Base-by-base conservation (phyloP, 2,329 filamentous ascomycete genomes). In the Stagonosporopsis cucurbitacearum region DNA sequence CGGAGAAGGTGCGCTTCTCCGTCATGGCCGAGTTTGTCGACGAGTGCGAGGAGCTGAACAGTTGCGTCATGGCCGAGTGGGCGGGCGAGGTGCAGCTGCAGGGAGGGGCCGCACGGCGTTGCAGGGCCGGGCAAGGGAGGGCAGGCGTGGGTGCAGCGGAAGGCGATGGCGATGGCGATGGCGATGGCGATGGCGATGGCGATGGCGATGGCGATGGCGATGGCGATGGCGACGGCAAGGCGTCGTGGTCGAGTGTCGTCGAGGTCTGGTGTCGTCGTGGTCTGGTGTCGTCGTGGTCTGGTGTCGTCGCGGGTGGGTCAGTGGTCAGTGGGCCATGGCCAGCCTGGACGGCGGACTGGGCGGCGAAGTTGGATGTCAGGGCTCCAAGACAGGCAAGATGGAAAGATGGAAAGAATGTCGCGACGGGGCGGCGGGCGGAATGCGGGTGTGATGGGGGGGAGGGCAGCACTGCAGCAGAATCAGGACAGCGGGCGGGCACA, bases 1-100 rank as follows among this genome's bases (percentile, higher is more conserved):
- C 79, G 54, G 78, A 79, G 69, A 82, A 82, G 67, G 77, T 76
- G 59, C 80, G 76, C 74, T 81, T 81, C 68, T 79, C 77, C 37
- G 75, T 66, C 70, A 76, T 70, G 58, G 66, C 68, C 60, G 75
- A 63, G 60, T 73, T 68, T 66, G 60, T 70, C 30, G 70, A 71
- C 46, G 70, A 71, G 46, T 70, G 67, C 49, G 72, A 72, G 44
- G 73, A 74, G 69, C 65, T 76, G 71, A 78, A 77, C 58, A 79
- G 70, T 64, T 78, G 76, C 62, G 77, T 77, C 77, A 78, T 79
- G 57, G 62, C 57, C 47, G 35, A 15, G 45, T 19, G n/a, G 57
- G 32, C 30, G 50, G 20, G 42, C 26, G 41, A 22, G 35, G 28
- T 17, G 53, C 51, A 20, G 51, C 39, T 8, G 45, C 45, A 32